Conservation (phyloP, 148 eudicot species). For the Fagopyrum homotropicum region DNA sequence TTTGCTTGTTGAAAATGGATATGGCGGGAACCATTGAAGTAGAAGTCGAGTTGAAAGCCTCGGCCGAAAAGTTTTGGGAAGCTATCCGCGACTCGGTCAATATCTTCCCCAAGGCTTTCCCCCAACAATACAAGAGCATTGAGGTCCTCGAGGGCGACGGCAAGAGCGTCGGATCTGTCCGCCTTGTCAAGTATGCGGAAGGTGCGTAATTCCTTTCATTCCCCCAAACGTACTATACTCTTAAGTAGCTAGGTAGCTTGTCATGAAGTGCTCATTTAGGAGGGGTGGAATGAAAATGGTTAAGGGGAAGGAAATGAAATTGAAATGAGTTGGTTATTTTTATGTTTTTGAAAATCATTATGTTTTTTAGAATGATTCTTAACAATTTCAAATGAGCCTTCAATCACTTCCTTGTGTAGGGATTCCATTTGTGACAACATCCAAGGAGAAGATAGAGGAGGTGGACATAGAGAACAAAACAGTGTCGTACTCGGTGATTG, state of each 20-base stretch:
- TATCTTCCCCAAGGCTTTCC: conserved; percentile 13
- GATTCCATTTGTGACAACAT: not conserved
- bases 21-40: conserved; percentile 14
- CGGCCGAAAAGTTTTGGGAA: not conserved
- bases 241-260: no score
- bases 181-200: conserved; percentile 13
- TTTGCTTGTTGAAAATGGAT: not conserved
- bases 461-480: conserved; percentile 12
- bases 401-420: not conserved
- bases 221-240: not conserved
- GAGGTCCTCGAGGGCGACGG: conserved; percentile 13
- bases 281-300: no score
- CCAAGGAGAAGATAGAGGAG: conserved; percentile 18
- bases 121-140: conserved; percentile 16
- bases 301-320: no score
- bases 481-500: conserved; percentile 14
- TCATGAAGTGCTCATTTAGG: no score
- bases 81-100: conserved; percentile 6
- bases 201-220: not conserved
- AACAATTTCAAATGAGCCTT: no score
- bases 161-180: conserved; percentile 12
- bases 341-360: no score
- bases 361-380: no score
- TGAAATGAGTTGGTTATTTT: no score
- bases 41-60: conserved; percentile 12